Evolutionary conservation across 345 rosid genomes (phyloP).

Genomic region (Euclidium syriacum): DNA sequence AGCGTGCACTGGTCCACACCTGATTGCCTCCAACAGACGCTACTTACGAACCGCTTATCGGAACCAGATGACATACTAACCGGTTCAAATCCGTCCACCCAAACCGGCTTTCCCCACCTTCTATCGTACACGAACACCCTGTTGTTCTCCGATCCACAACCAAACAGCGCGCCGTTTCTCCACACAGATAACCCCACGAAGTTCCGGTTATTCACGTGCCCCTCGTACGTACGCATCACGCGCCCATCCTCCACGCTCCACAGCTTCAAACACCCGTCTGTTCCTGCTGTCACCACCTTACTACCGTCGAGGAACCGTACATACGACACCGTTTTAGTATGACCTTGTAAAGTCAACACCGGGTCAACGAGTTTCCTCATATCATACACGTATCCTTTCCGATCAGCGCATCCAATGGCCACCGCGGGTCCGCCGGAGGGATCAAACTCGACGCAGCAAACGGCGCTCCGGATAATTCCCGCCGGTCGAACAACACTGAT

Average conservation of each 20-base stretch:
- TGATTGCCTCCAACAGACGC: conserved; percentile 82
- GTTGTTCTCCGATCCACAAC: conserved; percentile 86
- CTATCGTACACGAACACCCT: conserved; percentile 73
- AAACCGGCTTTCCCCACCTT: conserved; percentile 78
- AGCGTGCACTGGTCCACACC: conserved; percentile 57
- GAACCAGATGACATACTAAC: conserved; percentile 12
- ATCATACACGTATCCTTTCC: conserved; percentile 64
- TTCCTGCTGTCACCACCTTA: conserved; percentile 50
- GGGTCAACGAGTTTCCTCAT: conserved; percentile 52
- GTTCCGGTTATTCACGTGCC: conserved; percentile 66
- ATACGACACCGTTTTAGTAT: conserved; percentile 66
- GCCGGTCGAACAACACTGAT: conserved; percentile 48
- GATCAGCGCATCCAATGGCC: conserved; percentile 76
- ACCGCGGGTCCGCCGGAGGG: conserved; percentile 50
- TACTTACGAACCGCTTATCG: conserved; percentile 56
- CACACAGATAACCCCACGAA: conserved; percentile 85
- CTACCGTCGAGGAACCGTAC: conserved; percentile 43
- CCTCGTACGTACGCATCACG: conserved; percentile 55
- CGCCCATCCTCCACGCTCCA: conserved; percentile 42
- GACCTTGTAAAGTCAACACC: conserved; percentile 46
- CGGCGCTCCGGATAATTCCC: conserved; percentile 36
- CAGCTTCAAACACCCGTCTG: conserved; percentile 70
- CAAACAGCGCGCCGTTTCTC: conserved; percentile 65
- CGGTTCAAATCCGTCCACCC: conserved; percentile 61
- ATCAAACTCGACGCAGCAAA: conserved; percentile 73